Base-by-base conservation (phyloP, 2,329 filamentous ascomycete genomes). In the Fusarium sp. region DNA sequence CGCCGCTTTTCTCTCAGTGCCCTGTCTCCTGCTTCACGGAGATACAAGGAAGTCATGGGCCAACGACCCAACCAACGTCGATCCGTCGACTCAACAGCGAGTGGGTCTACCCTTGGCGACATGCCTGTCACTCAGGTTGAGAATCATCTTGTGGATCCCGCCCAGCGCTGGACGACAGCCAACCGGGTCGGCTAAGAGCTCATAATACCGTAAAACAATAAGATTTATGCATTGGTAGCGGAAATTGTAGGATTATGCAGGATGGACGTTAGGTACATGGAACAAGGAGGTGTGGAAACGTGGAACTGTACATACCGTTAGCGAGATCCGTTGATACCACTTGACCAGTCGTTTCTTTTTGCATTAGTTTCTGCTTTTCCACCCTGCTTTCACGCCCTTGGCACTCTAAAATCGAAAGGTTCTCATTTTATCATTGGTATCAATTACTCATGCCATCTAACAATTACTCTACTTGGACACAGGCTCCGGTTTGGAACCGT, bases 401-500 rank as follows among this genome's bases (percentile, higher is more conserved):
- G 18, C 4, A 23, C 18, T 23, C 18, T 23, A 23, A 23, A 23
- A 3, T 23, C 18, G 18, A 23, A 23, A 4, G 18, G 2, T 23
- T 23, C 4, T 23, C 18, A 23, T 23, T 23, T 23, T 23, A 23
- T 23, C 18, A 4, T 23, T 23, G 18, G 18, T 23, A 23, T 23
- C 18, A 23, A 23, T 12, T 36, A 8, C 6, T 15, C 13, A 34
- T n/a, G 23, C 8, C 18, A 39, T 13, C 13, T 36, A n/a, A 51
- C 16, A 13, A 18, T 6, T 0, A 0, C 13, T n/a, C 12, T 43
- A 62, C 43, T 48, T 27, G 4, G 55, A 65, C 13, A 70, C 62
- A 7, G 63, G 52, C 15, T 73, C n/a, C 1, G 77, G 75, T 34
- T 66, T 62, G 0, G 73, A 72, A 0, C 77, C 77, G 12, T 78